Evolutionary conservation across 805 yeast species (phyloP).

Genomic region (Clavispora santaluciae): DNA sequence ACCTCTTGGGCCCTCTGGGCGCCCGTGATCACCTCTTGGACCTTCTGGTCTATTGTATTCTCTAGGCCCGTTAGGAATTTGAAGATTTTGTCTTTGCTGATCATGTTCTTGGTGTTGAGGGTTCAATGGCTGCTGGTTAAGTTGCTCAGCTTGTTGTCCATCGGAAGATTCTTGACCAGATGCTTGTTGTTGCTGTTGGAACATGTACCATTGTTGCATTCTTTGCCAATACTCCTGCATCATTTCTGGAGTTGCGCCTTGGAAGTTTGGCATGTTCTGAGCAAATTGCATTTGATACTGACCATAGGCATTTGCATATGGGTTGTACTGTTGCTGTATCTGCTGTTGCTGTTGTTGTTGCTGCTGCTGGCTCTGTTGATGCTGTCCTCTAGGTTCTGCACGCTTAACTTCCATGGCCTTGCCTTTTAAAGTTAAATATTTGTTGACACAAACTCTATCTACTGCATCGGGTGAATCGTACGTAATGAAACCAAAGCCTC

Average conservation of each 20-base stretch:
- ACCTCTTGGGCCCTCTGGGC: slow-evolving; percentile 24
- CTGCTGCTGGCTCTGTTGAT: slow-evolving; percentile 34
- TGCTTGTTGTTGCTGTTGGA: slow-evolving; percentile 41
- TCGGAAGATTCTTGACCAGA: slow-evolving; percentile 19
- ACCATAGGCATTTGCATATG: slow-evolving; percentile 22
- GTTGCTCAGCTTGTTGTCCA: slow-evolving; percentile 24
- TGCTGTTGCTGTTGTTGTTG: slow-evolving; percentile 22
- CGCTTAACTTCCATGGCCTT: slow-evolving; percentile 79
- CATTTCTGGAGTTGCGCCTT: slow-evolving; percentile 43
- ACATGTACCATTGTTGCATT: slow-evolving; percentile 62
- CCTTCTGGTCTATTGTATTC: slow-evolving; percentile 1
- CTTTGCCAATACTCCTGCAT: slow-evolving; percentile 61
- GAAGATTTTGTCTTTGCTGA: slow-evolving; percentile 10
- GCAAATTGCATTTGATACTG: slow-evolving; percentile 12
- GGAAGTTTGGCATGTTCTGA: slow-evolving; percentile 10
- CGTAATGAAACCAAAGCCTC: slow-evolving; percentile 97
- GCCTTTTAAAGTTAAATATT: slow-evolving; percentile 79
- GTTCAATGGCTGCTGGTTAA: slow-evolving; percentile 38
- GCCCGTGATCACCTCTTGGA: not conserved
- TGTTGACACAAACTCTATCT: slow-evolving; percentile 77
- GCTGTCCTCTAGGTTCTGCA: slow-evolving; percentile 78
- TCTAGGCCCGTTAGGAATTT: slow-evolving; percentile 11
- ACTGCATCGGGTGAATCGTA: slow-evolving; percentile 94
- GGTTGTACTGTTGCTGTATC: slow-evolving; percentile 26
- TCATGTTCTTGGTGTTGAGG: slow-evolving; percentile 34